Percentiles rank a stretch among this genome's conserved stretches.
Conservation (phyloP, 2,329 filamentous ascomycete genomes). For the Dichotomopilus funicola region DNA sequence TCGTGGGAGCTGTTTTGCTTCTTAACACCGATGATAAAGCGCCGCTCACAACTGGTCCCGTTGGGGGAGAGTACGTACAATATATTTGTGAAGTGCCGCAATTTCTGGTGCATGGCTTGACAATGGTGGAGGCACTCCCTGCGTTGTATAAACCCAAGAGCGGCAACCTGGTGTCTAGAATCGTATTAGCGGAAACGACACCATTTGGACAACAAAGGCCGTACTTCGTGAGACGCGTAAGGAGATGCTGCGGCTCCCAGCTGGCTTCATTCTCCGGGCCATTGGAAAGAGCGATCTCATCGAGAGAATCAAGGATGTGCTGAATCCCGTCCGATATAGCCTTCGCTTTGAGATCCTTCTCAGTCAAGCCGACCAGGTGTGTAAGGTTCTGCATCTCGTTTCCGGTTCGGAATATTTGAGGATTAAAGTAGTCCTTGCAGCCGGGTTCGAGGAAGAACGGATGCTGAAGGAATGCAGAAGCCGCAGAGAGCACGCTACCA, state of each 20-base stretch:
- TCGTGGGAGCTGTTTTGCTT: not conserved
- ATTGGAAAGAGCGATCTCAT: not conserved
- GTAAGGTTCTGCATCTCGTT: not conserved
- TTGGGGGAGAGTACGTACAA: not conserved
- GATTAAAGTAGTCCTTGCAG: not conserved
- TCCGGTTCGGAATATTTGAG: not conserved
- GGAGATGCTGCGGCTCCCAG: not conserved
- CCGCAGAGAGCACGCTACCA: not conserved
- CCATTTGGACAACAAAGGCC: not conserved
- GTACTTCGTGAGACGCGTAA: not conserved
- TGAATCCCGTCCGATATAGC: not conserved
- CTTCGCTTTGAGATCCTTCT: not conserved
- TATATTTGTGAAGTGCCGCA: not conserved
- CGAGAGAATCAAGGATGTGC: not conserved
- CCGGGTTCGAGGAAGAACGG: not conserved
- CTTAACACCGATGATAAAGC: no score
- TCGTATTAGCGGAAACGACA: not conserved
- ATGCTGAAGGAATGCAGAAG: not conserved
- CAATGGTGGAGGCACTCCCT: not conserved
- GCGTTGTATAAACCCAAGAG: not conserved
- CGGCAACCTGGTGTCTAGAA: not conserved
- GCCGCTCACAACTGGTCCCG: no score
- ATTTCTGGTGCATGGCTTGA: not conserved
- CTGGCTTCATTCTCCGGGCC: not conserved
- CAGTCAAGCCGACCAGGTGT: not conserved